A percentile compares a stretch with the other conserved stretches of the same genome.
These are phyloP conservation scores for Entomophthora muscae DNA, from an alignment of 371 early-diverging fungal species.

Conservation along the genomic window DNA sequence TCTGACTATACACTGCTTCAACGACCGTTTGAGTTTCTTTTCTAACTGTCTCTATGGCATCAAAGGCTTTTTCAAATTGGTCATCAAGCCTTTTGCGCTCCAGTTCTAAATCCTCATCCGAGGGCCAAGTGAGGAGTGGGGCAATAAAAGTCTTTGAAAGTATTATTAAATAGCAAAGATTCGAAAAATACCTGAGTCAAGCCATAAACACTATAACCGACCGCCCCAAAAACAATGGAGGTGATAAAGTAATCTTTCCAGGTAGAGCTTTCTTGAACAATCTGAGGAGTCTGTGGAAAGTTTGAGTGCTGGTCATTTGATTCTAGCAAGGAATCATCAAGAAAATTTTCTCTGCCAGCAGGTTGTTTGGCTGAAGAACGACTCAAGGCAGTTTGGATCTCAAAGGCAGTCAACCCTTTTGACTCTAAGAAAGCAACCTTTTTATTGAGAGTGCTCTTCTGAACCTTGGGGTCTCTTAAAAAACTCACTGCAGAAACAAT, in stretches of 20 bases:
- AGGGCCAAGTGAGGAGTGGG: slow-evolving; percentile 48
- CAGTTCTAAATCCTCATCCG: slow-evolving; percentile 39
- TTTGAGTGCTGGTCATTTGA: slow-evolving; percentile 13
- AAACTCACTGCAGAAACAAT: slow-evolving; percentile 79
- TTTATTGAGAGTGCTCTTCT: slow-evolving; percentile 69
- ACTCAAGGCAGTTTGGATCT: slow-evolving; percentile 81
- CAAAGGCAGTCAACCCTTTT: slow-evolving; percentile 80
- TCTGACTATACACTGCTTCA: slow-evolving; percentile 43
- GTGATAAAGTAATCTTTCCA: slow-evolving; percentile 91
- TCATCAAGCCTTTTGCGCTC: slow-evolving; percentile 54
- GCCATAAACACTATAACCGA: slow-evolving; percentile 64
- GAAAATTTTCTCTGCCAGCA: neutral
- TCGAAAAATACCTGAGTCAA: slow-evolving; percentile 42
- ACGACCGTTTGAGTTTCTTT: slow-evolving; percentile 30
- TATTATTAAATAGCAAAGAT: slow-evolving; percentile 11
- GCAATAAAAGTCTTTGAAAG: slow-evolving; percentile 40
- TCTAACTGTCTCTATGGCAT: slow-evolving; percentile 50
- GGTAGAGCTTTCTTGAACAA: slow-evolving; percentile 33
- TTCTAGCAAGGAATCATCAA: neutral
- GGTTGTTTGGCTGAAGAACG: slow-evolving; percentile 26
- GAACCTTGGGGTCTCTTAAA: slow-evolving; percentile 81
- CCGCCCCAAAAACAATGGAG: slow-evolving; percentile 68
- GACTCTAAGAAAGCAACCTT: slow-evolving; percentile 83
- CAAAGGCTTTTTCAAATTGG: slow-evolving; percentile 49
- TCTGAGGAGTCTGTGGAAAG: neutral